phyloP scores from a whole-genome alignment of 2,329 filamentous ascomycete genomes.

The Fusarium dlaminii region DNA sequence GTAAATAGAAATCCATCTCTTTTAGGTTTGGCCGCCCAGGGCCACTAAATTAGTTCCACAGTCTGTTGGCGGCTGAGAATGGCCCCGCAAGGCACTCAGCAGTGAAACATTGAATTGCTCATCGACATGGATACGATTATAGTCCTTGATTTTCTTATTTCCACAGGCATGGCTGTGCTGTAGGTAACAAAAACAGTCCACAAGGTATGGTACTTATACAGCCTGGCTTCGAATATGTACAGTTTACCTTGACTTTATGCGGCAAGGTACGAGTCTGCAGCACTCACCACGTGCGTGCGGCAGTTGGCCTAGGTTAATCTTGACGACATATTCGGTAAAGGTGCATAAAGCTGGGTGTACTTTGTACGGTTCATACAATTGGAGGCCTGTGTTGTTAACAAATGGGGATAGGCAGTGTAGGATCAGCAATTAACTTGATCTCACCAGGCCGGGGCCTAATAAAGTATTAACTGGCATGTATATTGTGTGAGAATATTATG shows the following conservation, averaged over 20 bases:
- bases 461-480: background rate
- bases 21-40: slow-evolving; percentile 29
- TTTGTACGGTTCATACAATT: background rate
- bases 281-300: background rate
- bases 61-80: slow-evolving; percentile 18
- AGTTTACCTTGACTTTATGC: background rate
- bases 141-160: background rate
- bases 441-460: background rate
- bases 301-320: background rate
- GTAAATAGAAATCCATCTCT: slow-evolving; percentile 33
- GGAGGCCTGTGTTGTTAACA: background rate
- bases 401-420: background rate
- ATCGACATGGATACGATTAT: background rate
- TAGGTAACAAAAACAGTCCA: background rate
- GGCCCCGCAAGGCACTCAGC: slow-evolving; percentile 18
- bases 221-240: no score
- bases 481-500: background rate
- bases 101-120: slow-evolving; percentile 8
- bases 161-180: background rate
- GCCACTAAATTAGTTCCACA: slow-evolving; percentile 27
- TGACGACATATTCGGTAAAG: background rate
- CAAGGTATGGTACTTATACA: no score
- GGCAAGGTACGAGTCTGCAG: background rate
- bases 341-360: background rate
- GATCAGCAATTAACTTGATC: background rate